Percentiles rank a stretch among this genome's conserved stretches.
Conservation (phyloP, 176 grass and related monocot genomes). For the Cenchrus purpureus region DNA sequence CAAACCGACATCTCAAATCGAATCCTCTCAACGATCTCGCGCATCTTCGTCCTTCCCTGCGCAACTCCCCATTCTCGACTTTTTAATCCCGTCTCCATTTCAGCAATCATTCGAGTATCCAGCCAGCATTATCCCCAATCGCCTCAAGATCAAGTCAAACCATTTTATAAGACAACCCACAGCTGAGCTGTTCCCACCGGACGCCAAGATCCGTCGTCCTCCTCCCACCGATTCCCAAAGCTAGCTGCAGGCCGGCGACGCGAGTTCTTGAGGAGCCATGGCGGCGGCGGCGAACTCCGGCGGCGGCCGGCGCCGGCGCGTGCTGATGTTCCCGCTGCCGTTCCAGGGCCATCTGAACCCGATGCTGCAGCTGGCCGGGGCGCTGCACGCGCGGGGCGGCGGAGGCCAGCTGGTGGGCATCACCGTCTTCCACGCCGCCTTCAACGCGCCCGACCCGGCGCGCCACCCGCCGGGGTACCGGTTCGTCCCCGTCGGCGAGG, state of each 20-base stretch:
- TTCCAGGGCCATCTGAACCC: constrained; percentile 60
- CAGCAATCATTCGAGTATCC: neutral
- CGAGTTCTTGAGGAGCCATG: constrained; percentile 1
- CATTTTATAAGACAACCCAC: neutral
- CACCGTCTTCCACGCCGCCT: constrained; percentile 48
- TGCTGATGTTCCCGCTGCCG: constrained; percentile 56
- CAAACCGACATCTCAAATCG: neutral
- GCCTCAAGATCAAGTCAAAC: neutral
- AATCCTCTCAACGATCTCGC: neutral
- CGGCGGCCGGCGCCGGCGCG: neutral
- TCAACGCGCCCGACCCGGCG: constrained; percentile 33
- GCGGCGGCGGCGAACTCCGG: neutral
- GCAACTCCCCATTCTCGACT: no score
- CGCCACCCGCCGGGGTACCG: constrained; percentile 1
- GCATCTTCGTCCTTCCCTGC: neutral
- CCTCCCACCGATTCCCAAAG: no score
- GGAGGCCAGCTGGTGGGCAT: constrained; percentile 3
- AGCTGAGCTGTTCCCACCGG: neutral
- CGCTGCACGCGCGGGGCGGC: constrained; percentile 27
- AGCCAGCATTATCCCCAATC: neutral
- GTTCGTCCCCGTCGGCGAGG: constrained; percentile 28
- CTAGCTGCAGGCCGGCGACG: no score
- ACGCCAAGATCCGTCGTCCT: neutral
- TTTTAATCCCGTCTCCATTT: neutral
- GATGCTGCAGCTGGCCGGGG: constrained; percentile 54